phyloP scores from a whole-genome alignment of 2,329 filamentous ascomycete species.

The Neopestalotiopsis sp. region DNA sequence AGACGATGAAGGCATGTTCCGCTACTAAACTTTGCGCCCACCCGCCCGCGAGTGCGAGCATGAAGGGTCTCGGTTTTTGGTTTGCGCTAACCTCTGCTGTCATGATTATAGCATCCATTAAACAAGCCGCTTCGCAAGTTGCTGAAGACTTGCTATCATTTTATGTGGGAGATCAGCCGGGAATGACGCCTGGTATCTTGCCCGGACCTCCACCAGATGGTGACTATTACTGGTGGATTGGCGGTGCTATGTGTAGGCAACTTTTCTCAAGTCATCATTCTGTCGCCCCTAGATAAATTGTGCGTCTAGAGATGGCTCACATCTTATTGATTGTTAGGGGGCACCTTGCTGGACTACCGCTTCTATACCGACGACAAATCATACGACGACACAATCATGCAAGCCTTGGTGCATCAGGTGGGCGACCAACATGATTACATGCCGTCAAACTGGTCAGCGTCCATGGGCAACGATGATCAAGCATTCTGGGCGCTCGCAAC shows the following conservation, averaged over 20 bases:
- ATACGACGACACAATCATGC: constrained; percentile 64
- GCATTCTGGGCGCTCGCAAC: constrained; percentile 73
- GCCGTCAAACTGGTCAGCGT: constrained; percentile 62
- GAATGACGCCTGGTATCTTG: constrained; percentile 60
- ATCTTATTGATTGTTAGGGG: constrained; percentile 33
- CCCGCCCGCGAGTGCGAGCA: neutral
- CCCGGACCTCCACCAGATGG: constrained; percentile 59
- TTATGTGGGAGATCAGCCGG: constrained; percentile 56
- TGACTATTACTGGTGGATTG: constrained; percentile 78
- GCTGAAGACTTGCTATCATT: constrained; percentile 56
- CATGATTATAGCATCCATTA: constrained; percentile 48
- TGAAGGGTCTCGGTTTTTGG: neutral
- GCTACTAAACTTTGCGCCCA: neutral
- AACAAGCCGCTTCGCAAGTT: constrained; percentile 48
- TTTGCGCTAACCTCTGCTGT: neutral
- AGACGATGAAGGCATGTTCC: constrained; percentile 32
- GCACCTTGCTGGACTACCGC: constrained; percentile 73
- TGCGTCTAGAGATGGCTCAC: neutral
- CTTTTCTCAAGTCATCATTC: neutral
- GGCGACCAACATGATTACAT: constrained; percentile 62
- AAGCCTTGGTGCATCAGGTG: constrained; percentile 63
- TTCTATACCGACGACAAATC: constrained; percentile 67
- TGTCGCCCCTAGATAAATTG: neutral
- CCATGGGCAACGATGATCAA: constrained; percentile 73
- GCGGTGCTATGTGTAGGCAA: constrained; percentile 63